Percentiles rank a stretch among this genome's conserved stretches.
These are phyloP conservation scores for Penicillium lagena DNA, from an alignment of 495 filamentous ascomycete species.

Conservation along the genomic window DNA sequence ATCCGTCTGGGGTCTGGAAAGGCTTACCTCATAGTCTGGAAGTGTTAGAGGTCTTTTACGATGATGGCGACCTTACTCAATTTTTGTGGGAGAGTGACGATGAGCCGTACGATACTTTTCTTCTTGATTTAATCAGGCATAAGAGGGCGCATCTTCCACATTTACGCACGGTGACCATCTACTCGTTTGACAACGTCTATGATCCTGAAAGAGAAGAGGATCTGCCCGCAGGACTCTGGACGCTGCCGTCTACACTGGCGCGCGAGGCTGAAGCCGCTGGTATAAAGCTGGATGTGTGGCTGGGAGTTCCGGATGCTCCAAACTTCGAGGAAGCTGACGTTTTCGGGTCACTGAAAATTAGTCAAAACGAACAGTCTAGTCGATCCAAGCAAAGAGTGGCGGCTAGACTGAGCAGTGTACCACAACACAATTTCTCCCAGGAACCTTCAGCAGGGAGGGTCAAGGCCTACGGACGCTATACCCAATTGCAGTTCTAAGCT, in stretches of 20 bases:
- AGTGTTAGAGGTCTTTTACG: constrained; percentile 12
- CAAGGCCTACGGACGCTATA: neutral
- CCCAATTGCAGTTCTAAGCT: neutral
- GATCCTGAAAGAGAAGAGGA: neutral
- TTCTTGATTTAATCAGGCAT: neutral
- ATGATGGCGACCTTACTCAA: constrained; percentile 3
- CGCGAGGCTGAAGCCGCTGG: neutral
- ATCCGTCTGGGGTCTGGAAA: constrained; percentile 2
- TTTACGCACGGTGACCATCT: neutral
- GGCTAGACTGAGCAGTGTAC: neutral
- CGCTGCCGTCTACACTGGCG: neutral
- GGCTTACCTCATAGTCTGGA: constrained; percentile 9
- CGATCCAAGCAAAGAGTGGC: neutral
- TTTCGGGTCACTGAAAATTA: constrained; percentile 1
- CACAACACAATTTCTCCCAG: neutral
- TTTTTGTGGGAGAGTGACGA: neutral
- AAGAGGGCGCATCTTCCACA: neutral
- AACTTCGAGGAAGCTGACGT: neutral
- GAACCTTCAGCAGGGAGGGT: neutral
- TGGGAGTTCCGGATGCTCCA: neutral
- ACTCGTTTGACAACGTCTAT: neutral
- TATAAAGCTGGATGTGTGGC: neutral
- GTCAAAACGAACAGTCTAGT: neutral
- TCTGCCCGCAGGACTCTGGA: neutral
- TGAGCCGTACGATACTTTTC: neutral